Conservation (phyloP, 2,329 filamentous ascomycete species). For the Colletotrichum nymphaeae region DNA sequence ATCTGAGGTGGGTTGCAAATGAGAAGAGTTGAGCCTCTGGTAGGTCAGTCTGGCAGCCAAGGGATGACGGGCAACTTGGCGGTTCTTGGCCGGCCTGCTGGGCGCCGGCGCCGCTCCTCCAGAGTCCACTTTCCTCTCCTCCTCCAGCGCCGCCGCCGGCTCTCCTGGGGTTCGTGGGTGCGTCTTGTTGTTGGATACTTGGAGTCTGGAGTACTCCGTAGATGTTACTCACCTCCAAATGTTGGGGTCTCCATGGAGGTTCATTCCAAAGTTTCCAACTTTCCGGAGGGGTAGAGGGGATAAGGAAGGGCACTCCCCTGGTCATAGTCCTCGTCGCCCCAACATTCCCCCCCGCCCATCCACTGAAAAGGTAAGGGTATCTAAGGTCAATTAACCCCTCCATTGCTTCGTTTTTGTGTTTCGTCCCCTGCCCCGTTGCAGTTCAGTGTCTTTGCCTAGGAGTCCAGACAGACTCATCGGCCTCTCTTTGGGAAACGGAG, state of each 20-base stretch:
- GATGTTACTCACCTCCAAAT: not conserved
- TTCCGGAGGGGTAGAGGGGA: not conserved
- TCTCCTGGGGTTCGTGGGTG: not conserved
- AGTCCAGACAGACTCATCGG: slow-evolving; percentile 1
- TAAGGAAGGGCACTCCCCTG: slow-evolving; percentile 1
- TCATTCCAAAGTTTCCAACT: not conserved
- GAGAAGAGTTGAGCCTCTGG: not conserved
- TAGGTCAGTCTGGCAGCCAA: slow-evolving; percentile 21
- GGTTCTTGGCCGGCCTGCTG: slow-evolving; percentile 19
- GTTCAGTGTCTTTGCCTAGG: not conserved
- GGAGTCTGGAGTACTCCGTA: not conserved
- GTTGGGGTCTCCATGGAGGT: not conserved
- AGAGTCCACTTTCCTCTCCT: slow-evolving; percentile 29
- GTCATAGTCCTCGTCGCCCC: not conserved
- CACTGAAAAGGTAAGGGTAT: slow-evolving; percentile 7
- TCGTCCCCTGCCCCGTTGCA: not conserved
- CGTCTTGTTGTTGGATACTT: not conserved
- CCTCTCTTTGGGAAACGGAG: not conserved
- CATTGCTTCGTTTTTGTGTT: slow-evolving; percentile 6
- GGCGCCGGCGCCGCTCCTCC: slow-evolving; percentile 19
- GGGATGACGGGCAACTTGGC: slow-evolving; percentile 24
- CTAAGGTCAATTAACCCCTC: not conserved
- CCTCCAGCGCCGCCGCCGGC: slow-evolving; percentile 25
- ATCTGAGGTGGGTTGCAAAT: slow-evolving; percentile 16
- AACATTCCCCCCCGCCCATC: slow-evolving; percentile 26